Evolutionary conservation across 495 filamentous ascomycete genomes (phyloP).

Genomic region (Elasticomyces elasticus): DNA sequence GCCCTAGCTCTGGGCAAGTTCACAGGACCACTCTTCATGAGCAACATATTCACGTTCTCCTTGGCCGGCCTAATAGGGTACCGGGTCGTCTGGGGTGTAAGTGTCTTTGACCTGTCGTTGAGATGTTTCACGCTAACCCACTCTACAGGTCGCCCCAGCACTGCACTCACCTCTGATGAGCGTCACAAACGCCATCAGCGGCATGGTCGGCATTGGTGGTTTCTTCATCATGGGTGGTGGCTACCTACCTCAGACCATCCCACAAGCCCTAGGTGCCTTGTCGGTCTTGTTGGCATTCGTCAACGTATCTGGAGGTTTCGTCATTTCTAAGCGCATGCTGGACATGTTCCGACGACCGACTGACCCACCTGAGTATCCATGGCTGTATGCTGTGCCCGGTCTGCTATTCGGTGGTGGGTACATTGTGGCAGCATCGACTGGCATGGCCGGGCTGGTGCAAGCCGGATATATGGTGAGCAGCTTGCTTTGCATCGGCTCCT

Average conservation of each 20-base stretch:
- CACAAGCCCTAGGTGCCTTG: slow-evolving; percentile 61
- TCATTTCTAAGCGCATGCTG: slow-evolving; percentile 81
- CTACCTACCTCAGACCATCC: slow-evolving; percentile 56
- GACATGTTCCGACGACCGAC: slow-evolving; percentile 78
- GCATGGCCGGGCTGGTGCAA: slow-evolving; percentile 69
- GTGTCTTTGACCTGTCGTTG: not conserved
- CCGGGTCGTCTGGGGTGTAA: slow-evolving; percentile 69
- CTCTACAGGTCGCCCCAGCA: slow-evolving; percentile 40
- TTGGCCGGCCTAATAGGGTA: slow-evolving; percentile 72
- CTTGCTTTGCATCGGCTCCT: slow-evolving; percentile 60
- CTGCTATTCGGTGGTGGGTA: slow-evolving; percentile 67
- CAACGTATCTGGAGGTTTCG: slow-evolving; percentile 73
- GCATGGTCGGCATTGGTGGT: slow-evolving; percentile 75
- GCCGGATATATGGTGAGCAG: slow-evolving; percentile 73
- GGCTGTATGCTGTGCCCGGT: slow-evolving; percentile 68
- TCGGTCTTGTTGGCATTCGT: slow-evolving; percentile 74
- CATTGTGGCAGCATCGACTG: slow-evolving; percentile 61
- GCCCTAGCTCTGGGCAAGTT: slow-evolving; percentile 63
- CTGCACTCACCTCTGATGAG: slow-evolving; percentile 77
- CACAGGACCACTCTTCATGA: slow-evolving; percentile 70
- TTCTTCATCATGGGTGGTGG: slow-evolving; percentile 57
- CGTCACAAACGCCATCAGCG: slow-evolving; percentile 79
- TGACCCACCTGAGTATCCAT: slow-evolving; percentile 73
- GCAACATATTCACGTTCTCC: slow-evolving; percentile 68
- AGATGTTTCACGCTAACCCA: not conserved